Conservation (phyloP, 768 basidiomycete genomes). For the Ephemerocybe angulata region DNA sequence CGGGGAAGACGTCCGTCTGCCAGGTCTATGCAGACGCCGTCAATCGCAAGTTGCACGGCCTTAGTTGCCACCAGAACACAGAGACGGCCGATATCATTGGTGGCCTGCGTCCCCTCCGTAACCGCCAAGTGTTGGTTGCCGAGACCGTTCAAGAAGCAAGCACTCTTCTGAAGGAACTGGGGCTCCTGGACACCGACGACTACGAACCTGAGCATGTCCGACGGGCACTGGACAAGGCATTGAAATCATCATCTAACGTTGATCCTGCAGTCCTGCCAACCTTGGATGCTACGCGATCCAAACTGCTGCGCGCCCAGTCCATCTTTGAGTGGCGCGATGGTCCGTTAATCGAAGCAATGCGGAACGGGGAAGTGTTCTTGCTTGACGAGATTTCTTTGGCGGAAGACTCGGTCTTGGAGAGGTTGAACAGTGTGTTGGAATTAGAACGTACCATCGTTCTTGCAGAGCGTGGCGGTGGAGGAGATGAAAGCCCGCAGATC, state of each 20-base stretch:
- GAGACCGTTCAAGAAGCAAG: conserved; percentile 45
- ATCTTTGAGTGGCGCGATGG: conserved; percentile 98
- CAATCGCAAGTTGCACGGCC: conserved; percentile 55
- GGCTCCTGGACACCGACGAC: conserved; percentile 26
- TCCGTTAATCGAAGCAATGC: conserved; percentile 93
- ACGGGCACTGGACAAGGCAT: conserved; percentile 21
- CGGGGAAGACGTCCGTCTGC: conserved; percentile 96
- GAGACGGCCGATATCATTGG: conserved; percentile 97
- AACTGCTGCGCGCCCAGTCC: conserved; percentile 52
- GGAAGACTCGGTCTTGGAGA: conserved; percentile 96
- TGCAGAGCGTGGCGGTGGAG: conserved; percentile 85
- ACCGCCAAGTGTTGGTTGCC: conserved; percentile 54
- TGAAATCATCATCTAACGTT: conserved; percentile 26
- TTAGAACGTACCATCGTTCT: conserved; percentile 83
- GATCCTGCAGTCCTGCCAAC: conserved; percentile 26
- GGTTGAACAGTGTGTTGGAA: conserved; percentile 96
- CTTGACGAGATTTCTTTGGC: conserved; percentile 97
- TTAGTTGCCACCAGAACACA: conserved; percentile 98
- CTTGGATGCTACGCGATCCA: conserved; percentile 41
- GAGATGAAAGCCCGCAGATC: conserved; percentile 63
- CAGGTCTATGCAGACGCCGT: conserved; percentile 77
- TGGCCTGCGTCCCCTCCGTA: conserved; percentile 83
- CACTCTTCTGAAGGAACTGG: conserved; percentile 38
- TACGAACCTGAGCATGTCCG: conserved; percentile 25
- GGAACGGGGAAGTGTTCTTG: conserved; percentile 75